A percentile compares a stretch with the other conserved stretches of the same genome.
Conservation (phyloP, 305 asterid genomes). For the Fraxinus albicans region DNA sequence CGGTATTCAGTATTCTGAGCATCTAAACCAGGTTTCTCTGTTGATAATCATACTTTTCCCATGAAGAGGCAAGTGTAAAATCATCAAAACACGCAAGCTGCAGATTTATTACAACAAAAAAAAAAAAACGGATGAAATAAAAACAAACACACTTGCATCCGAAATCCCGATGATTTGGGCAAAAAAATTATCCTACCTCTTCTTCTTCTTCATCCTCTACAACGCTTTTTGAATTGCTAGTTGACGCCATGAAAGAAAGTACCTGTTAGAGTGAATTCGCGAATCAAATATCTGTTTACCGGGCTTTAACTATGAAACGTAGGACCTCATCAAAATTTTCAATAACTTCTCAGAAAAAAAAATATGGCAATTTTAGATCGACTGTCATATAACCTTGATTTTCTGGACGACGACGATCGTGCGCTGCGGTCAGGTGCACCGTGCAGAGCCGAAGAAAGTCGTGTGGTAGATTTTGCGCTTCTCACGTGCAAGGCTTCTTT, state of each 20-base stretch:
- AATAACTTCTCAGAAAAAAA: neutral
- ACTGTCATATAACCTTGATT: neutral
- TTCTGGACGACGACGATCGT: neutral
- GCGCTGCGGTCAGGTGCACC: neutral
- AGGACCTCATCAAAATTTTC: neutral
- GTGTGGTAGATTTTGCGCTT: neutral
- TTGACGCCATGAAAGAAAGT: constrained; percentile 34
- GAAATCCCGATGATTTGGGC: neutral
- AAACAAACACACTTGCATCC: neutral
- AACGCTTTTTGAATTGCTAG: constrained; percentile 31
- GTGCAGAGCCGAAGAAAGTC: neutral
- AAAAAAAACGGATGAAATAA: neutral
- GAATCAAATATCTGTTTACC: neutral
- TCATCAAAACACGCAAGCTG: constrained; percentile 91
- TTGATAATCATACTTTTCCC: constrained; percentile 66
- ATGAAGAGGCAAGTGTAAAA: constrained; percentile 84
- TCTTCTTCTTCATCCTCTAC: constrained; percentile 36
- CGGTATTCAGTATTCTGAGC: constrained; percentile 15
- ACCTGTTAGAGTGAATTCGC: neutral
- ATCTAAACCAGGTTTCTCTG: neutral
- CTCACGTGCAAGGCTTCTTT: neutral
- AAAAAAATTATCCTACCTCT: constrained; percentile 30
- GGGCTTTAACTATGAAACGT: too few species aligned
- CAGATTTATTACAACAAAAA: constrained; percentile 18
- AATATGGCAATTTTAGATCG: neutral